Base-by-base conservation (phyloP, 2,329 filamentous ascomycete genomes). In the Ceratocystis huliohia region DNA sequence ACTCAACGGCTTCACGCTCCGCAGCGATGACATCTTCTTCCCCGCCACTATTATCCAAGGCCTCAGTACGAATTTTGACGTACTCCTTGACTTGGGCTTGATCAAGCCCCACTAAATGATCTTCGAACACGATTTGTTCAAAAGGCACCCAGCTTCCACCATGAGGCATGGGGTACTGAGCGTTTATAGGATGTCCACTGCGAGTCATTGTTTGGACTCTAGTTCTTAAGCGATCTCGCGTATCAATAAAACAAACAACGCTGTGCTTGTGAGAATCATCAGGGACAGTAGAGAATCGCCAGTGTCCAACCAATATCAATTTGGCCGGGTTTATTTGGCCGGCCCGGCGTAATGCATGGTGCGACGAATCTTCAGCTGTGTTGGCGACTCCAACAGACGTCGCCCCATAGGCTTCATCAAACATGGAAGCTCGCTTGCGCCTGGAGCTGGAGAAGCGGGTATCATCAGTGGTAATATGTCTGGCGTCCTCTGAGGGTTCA, bases 141-240 rank as follows among this genome's bases (percentile, higher is more conserved):
- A 86, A 86, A 0, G 83, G 85, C 28, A 86, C 82, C 84, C 83
- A 86, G 72, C 82, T 85, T 65, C 82, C 83, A 25, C 83, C 83
- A 1, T 83, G 81, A 0, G 83, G 84, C 1, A 81, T 79, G 41
- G 82, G 75, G 71, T 78, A 78, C 33, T 77, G 75, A 50, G 76
- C 72, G 5, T 78, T 75, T 33, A 85, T 75, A 1, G 75, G 71
- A 10, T 81, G 77, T 13, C 82, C 82, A 1, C 74, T 71, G 25
- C 80, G 78, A 57, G 79, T 82, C 62, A 76, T 74, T 7, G 65
- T 66, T 37, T 68, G 67, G 28, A 68, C 65, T 10, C 65, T 61
- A 30, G 65, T 66, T 5, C 67, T 62, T 8, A 68, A 46, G 28
- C 67, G 67, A 33, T 66, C 67, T 33, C 67, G 65, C 6, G 82